Percentiles rank a stretch among this genome's conserved stretches.
Conservation (phyloP, 2,329 filamentous ascomycete genomes). For the Pyrenochaeta sp. region DNA sequence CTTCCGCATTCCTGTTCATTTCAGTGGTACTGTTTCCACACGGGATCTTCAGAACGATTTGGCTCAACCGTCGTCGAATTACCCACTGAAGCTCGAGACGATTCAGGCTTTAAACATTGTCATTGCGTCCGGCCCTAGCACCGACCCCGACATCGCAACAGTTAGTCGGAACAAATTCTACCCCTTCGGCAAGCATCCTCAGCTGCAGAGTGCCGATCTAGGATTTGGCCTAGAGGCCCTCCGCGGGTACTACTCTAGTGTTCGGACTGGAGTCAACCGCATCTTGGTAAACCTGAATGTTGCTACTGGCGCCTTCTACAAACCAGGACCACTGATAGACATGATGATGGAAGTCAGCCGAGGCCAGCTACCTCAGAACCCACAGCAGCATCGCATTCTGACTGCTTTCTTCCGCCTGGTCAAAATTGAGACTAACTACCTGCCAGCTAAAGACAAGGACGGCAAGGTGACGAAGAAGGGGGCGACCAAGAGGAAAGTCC, state of each 20-base stretch:
- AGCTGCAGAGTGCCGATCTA: slow-evolving; percentile 52
- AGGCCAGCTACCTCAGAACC: slow-evolving; percentile 11
- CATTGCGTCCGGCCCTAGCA: slow-evolving; percentile 58
- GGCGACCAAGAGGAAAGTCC: slow-evolving; percentile 39
- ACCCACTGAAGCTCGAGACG: slow-evolving; percentile 57
- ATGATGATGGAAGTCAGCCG: slow-evolving; percentile 33
- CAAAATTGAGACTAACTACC: slow-evolving; percentile 51
- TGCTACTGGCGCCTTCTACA: slow-evolving; percentile 65
- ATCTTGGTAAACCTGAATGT: slow-evolving; percentile 70
- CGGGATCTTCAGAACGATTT: slow-evolving; percentile 55
- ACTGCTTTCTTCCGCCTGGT: slow-evolving; percentile 48
- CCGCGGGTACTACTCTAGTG: slow-evolving; percentile 68
- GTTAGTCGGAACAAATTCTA: slow-evolving; percentile 61
- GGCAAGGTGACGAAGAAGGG: slow-evolving; percentile 30
- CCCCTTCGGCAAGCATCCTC: slow-evolving; percentile 54
- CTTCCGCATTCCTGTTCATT: slow-evolving; percentile 24
- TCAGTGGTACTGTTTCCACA: slow-evolving; percentile 33
- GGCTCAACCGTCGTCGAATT: slow-evolving; percentile 50
- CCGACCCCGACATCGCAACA: slow-evolving; percentile 49
- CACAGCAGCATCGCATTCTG: slow-evolving; percentile 14
- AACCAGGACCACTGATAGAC: slow-evolving; percentile 51
- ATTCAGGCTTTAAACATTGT: slow-evolving; percentile 67
- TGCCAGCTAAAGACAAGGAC: slow-evolving; percentile 44
- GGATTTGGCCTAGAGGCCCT: slow-evolving; percentile 63
- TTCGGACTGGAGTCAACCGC: slow-evolving; percentile 64